Evolutionary conservation across 202 grass and related monocot species (phyloP).

Genomic region (Cymbopogon flexuosus): DNA sequence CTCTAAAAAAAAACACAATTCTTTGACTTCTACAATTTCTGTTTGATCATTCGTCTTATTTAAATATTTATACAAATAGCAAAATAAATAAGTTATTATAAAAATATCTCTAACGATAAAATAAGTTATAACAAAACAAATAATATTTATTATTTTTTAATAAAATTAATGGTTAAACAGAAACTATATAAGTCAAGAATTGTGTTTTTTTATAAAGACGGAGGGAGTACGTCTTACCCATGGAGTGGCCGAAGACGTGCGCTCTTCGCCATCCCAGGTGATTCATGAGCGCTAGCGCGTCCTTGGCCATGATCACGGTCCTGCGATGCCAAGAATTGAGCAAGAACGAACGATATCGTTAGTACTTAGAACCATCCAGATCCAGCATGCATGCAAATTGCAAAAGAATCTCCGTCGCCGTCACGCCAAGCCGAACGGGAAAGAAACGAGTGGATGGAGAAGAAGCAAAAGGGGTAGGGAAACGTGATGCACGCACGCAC

Average conservation of each 20-base stretch:
- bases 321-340: conserved; percentile 40
- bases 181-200: no score
- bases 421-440: neutral
- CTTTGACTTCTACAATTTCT: no score
- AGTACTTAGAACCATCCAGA: neutral
- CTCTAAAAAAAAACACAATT: no score
- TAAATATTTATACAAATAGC: no score
- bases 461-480: neutral
- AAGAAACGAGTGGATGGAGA: neutral
- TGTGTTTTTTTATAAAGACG: no score
- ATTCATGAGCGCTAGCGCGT: conserved; percentile 58
- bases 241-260: conserved; percentile 72
- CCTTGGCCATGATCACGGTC: conserved; percentile 68
- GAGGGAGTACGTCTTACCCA: conserved; percentile 44
- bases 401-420: neutral
- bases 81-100: no score
- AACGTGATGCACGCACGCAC: neutral
- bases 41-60: no score
- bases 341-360: neutral
- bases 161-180: no score
- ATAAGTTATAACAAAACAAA: no score
- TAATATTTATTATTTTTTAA: no score
- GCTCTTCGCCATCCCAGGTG: conserved; percentile 62
- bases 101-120: no score
- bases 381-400: neutral